Evolutionary conservation across 169 alveolate species (phyloP).

Genomic region (Plasmodium vivax): DNA sequence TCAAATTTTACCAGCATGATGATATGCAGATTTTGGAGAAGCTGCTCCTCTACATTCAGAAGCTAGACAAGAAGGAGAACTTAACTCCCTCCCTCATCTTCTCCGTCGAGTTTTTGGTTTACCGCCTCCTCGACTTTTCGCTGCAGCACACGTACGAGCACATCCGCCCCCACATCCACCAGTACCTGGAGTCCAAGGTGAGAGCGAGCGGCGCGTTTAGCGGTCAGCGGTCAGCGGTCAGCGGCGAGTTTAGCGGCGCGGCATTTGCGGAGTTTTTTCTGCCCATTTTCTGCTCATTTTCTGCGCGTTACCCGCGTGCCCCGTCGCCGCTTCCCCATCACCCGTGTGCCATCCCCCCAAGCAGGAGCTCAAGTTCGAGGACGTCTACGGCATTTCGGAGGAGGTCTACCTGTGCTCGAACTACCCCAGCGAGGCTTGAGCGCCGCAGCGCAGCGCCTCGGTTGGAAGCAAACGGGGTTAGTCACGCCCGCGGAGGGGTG

Average conservation of each 20-base stretch:
- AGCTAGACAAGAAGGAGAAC: slow-evolving; percentile 76
- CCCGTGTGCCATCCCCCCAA: neutral
- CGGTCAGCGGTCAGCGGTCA: too few relatives aligned
- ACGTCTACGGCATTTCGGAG: slow-evolving; percentile 63
- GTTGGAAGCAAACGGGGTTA: neutral
- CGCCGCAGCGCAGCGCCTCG: neutral
- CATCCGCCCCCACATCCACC: slow-evolving; percentile 79
- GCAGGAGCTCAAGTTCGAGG: slow-evolving; percentile 68
- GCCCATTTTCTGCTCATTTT: neutral
- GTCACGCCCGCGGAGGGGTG: too few relatives aligned
- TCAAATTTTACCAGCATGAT: slow-evolving; percentile 85
- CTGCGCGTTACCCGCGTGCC: neutral
- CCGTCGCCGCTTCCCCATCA: neutral
- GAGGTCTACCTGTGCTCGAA: slow-evolving; percentile 53
- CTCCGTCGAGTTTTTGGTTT: slow-evolving; percentile 78
- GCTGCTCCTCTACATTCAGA: slow-evolving; percentile 73
- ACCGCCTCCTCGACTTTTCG: slow-evolving; percentile 77
- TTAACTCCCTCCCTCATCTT: slow-evolving; percentile 78
- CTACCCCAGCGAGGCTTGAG: neutral
- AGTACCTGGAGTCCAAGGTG: slow-evolving; percentile 82
- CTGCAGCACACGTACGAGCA: slow-evolving; percentile 77
- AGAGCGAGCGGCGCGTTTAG: neutral
- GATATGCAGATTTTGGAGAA: slow-evolving; percentile 81
- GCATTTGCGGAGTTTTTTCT: neutral
- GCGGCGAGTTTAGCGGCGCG: neutral